phyloP scores from a whole-genome alignment of 164 flowering plant genomes.

The Sedum album region DNA sequence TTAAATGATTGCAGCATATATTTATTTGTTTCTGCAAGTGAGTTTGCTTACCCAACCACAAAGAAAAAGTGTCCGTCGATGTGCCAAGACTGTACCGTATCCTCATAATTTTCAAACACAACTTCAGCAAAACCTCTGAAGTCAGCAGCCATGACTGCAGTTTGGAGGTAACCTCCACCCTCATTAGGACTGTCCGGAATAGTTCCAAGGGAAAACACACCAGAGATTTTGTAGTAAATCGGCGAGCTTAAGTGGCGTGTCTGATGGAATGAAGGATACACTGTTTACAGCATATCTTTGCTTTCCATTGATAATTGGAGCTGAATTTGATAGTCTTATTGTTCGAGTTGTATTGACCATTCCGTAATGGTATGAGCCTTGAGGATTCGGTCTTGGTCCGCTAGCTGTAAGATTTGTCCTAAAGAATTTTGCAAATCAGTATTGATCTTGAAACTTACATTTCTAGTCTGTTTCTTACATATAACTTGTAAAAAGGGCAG shows the following conservation, averaged over 20 bases:
- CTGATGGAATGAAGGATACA: conserved; percentile 63
- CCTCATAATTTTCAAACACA: conserved; percentile 66
- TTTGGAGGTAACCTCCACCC: conserved; percentile 28
- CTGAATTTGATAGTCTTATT: neutral
- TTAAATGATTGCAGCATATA: neutral
- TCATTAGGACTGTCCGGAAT: conserved; percentile 44
- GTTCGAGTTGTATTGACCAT: conserved; percentile 40
- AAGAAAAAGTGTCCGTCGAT: conserved; percentile 72
- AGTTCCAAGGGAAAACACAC: conserved; percentile 67
- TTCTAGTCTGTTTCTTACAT: neutral
- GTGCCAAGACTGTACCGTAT: conserved; percentile 64
- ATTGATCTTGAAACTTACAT: neutral
- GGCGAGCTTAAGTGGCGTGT: conserved; percentile 82
- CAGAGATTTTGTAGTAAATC: conserved; percentile 64
- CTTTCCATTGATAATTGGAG: conserved; percentile 30
- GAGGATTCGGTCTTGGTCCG: conserved; percentile 71
- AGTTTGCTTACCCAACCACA: conserved; percentile 49
- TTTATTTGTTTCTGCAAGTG: neutral
- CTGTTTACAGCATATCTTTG: conserved; percentile 74
- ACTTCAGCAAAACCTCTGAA: conserved; percentile 61
- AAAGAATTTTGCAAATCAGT: conserved; percentile 12
- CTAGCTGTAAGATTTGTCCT: conserved; percentile 63
- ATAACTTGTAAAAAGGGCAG: neutral
- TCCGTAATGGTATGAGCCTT: conserved; percentile 75
- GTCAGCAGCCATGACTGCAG: conserved; percentile 74